phyloP scores from a whole-genome alignment of 2,329 filamentous ascomycete species.

The Hypocreales sp. region DNA sequence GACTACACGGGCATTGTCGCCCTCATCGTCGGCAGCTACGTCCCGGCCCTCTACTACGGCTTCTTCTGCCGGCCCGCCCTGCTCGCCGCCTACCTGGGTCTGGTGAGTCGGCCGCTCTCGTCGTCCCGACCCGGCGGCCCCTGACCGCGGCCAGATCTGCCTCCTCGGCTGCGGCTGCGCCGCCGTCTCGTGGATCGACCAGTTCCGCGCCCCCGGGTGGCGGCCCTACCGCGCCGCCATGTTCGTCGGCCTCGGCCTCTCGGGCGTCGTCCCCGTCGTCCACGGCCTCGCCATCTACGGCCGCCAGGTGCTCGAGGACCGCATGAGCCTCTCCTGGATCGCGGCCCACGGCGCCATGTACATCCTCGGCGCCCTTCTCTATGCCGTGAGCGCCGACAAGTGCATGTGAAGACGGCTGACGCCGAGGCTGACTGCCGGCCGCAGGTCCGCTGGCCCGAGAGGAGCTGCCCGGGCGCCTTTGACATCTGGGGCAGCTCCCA shows the following conservation, averaged over 20 bases:
- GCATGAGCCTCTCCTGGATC: constrained; percentile 71
- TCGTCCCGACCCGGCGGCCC: no score
- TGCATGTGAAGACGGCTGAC: no score
- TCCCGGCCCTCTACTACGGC: constrained; percentile 78
- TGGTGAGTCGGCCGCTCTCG: constrained; percentile 36
- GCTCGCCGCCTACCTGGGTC: constrained; percentile 56
- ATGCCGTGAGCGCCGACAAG: constrained; percentile 57
- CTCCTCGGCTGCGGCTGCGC: constrained; percentile 63
- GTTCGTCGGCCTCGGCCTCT: constrained; percentile 79
- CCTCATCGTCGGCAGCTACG: constrained; percentile 80
- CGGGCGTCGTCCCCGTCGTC: constrained; percentile 67
- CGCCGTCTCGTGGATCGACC: constrained; percentile 61
- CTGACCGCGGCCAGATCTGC: constrained; percentile 44
- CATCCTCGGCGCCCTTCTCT: constrained; percentile 70
- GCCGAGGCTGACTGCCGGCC: no score
- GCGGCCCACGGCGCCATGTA: constrained; percentile 70
- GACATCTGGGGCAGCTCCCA: constrained; percentile 91
- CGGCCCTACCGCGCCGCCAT: constrained; percentile 74
- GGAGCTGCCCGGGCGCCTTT: constrained; percentile 59
- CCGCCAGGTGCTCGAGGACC: constrained; percentile 44
- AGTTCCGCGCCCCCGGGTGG: constrained; percentile 71
- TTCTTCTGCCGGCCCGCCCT: constrained; percentile 56
- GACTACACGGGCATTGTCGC: constrained; percentile 91
- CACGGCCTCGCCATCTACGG: constrained; percentile 62
- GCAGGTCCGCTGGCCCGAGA: constrained; percentile 67